phyloP scores from a whole-genome alignment of 2,329 filamentous ascomycete species.

The Phaeosphaeria sp. region DNA sequence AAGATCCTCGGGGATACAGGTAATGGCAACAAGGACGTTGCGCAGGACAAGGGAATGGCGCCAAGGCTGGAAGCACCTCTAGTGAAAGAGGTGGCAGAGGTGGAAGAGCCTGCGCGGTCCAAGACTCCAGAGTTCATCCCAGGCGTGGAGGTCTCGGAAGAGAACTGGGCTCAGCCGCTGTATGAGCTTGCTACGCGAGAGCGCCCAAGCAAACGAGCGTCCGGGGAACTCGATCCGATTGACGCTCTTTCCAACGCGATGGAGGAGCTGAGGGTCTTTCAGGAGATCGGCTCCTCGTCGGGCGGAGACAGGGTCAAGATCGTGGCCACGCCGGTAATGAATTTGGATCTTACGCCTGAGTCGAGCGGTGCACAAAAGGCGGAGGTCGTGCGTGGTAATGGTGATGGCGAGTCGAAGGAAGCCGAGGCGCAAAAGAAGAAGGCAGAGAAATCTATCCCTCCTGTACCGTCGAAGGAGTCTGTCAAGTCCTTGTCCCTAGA shows the following conservation, averaged over 20 bases:
- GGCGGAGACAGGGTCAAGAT: no score
- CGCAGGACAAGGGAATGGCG: neutral
- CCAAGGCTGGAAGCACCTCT: neutral
- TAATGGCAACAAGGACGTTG: neutral
- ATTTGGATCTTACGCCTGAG: neutral
- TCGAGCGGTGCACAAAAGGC: neutral
- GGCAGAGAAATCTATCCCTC: neutral
- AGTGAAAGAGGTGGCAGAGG: neutral
- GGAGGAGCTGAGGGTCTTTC: neutral
- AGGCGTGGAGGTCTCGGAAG: neutral
- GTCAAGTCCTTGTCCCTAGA: no score
- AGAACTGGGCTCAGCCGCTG: slow-evolving; percentile 1
- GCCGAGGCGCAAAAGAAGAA: neutral
- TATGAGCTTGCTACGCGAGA: neutral
- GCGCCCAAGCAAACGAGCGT: slow-evolving; percentile 2
- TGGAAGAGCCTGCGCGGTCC: neutral
- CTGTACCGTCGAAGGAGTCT: neutral
- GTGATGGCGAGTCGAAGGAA: neutral
- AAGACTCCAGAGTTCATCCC: neutral
- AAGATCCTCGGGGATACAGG: neutral
- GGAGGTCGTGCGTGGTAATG: neutral
- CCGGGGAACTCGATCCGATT: neutral
- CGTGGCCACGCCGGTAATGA: no score
- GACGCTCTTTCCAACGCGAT: neutral
- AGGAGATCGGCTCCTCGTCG: neutral